phyloP scores from a whole-genome alignment of 1,284 basidiomycete genomes.

The Clitocybe nebularis region DNA sequence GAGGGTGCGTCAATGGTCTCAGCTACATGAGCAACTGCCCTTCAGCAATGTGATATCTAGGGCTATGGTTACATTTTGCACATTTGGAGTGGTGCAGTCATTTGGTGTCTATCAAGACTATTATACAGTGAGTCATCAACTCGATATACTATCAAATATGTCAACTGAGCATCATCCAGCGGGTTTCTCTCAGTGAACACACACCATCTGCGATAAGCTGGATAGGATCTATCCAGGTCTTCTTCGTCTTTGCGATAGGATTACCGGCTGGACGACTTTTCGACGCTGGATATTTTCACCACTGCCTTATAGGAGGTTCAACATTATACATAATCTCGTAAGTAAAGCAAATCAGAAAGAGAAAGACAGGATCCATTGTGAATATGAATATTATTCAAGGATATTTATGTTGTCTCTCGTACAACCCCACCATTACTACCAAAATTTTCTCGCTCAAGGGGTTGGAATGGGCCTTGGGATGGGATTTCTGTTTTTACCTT shows the following conservation, averaged over 20 bases:
- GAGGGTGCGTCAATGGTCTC: conserved; percentile 26
- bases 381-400: conserved; percentile 10
- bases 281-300: conserved; percentile 34
- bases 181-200: conserved; percentile 25
- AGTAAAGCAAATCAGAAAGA: conserved; percentile 12
- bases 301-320: conserved; percentile 30
- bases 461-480: conserved; percentile 44
- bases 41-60: conserved; percentile 9
- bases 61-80: conserved; percentile 29
- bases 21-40: background rate
- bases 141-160: background rate
- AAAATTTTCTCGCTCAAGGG: conserved; percentile 41
- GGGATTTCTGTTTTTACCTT: conserved; percentile 44
- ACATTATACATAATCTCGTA: conserved; percentile 31
- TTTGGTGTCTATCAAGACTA: conserved; percentile 48
- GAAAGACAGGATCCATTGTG: conserved; percentile 17
- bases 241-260: conserved; percentile 34
- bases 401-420: conserved; percentile 30
- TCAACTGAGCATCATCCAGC: conserved; percentile 15
- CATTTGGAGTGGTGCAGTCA: conserved; percentile 37
- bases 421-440: conserved; percentile 29
- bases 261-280: conserved; percentile 34
- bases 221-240: conserved; percentile 40
- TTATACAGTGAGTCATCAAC: conserved; percentile 27
- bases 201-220: conserved; percentile 37